These are phyloP conservation scores for Fusarium devonianum DNA, from an alignment of 2,329 filamentous ascomycete species.

Conservation along the genomic window DNA sequence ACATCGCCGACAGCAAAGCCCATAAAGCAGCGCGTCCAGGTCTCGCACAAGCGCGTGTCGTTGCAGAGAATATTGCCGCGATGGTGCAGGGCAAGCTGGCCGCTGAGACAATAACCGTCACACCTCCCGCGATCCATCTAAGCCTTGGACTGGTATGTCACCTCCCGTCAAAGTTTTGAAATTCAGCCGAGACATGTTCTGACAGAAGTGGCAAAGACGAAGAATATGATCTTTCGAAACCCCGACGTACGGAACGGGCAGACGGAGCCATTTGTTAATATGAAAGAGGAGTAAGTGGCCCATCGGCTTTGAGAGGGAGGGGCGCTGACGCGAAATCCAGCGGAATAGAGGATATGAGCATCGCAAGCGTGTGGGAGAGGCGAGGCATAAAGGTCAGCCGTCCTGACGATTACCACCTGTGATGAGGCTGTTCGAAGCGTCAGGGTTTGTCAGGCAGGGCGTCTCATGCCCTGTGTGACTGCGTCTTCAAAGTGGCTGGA, in stretches of 20 bases:
- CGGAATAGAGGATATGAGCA: constrained; percentile 34
- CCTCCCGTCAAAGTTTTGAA: fast-evolving
- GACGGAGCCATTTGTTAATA: constrained; percentile 29
- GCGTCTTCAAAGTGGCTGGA: too few relatives aligned
- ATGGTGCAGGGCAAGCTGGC: not conserved
- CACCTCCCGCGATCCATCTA: constrained; percentile 36
- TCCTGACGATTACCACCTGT: constrained; percentile 37
- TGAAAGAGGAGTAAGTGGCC: constrained; percentile 35
- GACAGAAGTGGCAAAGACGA: constrained; percentile 19
- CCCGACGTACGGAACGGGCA: constrained; percentile 25
- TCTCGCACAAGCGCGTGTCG: not conserved
- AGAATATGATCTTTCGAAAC: constrained; percentile 40
- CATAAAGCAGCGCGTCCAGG: constrained; percentile 5
- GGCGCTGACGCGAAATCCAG: not conserved
- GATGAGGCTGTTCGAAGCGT: too few relatives aligned
- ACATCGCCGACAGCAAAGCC: constrained; percentile 6
- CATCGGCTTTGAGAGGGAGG: fast-evolving
- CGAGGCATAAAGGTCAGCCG: constrained; percentile 28
- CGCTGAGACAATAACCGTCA: constrained; percentile 21
- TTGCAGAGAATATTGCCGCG: not conserved
- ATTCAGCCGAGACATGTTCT: not conserved
- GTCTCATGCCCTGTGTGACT: not conserved
- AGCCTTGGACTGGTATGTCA: constrained; percentile 34
- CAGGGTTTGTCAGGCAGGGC: not conserved
- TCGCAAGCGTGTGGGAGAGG: constrained; percentile 35